phyloP scores from a whole-genome alignment of 345 rosid species.

The Eucalyptus tenuipes region DNA sequence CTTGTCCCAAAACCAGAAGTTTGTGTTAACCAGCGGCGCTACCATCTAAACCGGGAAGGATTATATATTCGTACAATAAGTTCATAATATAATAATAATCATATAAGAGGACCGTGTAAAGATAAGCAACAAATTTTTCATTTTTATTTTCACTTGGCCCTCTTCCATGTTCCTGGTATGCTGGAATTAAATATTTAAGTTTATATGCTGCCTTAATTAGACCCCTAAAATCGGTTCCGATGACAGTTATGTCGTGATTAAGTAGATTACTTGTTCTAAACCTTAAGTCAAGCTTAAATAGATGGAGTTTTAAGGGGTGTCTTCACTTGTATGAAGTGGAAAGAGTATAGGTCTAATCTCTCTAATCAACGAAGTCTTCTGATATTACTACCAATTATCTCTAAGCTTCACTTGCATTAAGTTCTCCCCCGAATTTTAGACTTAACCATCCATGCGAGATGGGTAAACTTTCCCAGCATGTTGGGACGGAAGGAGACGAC shows the following conservation, averaged over 20 bases:
- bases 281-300: background rate
- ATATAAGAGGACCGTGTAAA: background rate
- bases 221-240: background rate
- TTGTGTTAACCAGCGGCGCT: background rate
- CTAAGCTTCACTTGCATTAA: background rate
- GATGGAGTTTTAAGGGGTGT: background rate
- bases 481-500: background rate
- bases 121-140: background rate
- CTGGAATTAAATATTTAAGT: background rate
- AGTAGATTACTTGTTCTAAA: background rate
- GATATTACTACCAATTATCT: background rate
- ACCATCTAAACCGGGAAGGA: background rate
- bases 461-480: background rate
- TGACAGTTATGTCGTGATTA: background rate
- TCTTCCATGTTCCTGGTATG: background rate
- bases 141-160: background rate
- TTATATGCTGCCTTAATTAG: background rate
- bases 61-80: background rate
- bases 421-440: background rate
- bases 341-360: background rate
- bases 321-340: background rate
- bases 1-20: background rate
- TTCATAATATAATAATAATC: background rate
- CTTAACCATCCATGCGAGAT: background rate
- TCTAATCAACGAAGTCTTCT: background rate